phyloP scores from a whole-genome alignment of 148 eudicot genomes.

The Tetragonia tetragonoides region DNA sequence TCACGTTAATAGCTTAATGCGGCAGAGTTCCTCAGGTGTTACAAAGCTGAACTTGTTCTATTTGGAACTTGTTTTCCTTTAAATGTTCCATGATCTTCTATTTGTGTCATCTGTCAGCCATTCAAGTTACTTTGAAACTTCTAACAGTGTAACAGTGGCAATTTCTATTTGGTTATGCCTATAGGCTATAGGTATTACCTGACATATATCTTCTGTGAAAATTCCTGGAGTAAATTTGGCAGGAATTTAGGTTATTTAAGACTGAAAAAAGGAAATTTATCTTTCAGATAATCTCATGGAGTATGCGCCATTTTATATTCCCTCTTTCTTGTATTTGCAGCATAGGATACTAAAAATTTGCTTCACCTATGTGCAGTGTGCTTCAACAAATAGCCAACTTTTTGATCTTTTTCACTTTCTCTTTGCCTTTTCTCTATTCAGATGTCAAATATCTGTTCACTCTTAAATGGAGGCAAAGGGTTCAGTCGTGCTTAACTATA shows the following conservation, averaged over 20 bases:
- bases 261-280: too few relatives aligned
- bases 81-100: too few relatives aligned
- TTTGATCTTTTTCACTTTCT: neutral
- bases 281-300: too few relatives aligned
- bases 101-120: too few relatives aligned
- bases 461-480: neutral
- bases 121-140: neutral
- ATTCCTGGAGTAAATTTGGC: neutral
- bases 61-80: neutral
- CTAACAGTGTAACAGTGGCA: neutral
- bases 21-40: neutral
- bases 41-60: too few relatives aligned
- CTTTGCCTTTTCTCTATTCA: neutral
- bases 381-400: neutral
- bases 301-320: too few relatives aligned
- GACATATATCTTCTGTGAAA: neutral
- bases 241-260: neutral
- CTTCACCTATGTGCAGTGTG: neutral
- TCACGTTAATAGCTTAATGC: neutral
- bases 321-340: too few relatives aligned
- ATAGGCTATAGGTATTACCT: neutral
- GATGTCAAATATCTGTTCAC: neutral
- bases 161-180: too few relatives aligned
- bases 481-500: neutral
- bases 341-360: neutral